phyloP scores from a whole-genome alignment of 129 eudicot species.

The Flaveria bidentis region DNA sequence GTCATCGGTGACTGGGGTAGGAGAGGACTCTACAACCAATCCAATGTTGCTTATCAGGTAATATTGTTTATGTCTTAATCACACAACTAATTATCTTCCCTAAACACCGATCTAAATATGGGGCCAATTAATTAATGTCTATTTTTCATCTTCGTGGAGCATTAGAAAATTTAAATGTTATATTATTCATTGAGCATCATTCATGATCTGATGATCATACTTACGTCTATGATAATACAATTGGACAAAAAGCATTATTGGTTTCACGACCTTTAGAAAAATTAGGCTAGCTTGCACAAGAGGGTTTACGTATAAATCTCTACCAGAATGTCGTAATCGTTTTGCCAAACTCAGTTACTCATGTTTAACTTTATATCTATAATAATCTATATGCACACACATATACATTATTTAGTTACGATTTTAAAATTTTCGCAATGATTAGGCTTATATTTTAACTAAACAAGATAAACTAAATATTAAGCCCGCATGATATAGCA shows the following conservation, averaged over 20 bases:
- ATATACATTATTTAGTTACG: neutral
- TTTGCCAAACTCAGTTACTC: conserved; percentile 3
- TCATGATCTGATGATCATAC: neutral
- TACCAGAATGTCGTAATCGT: conserved; percentile 2
- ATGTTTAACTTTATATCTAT: no score
- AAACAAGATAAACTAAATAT: no score
- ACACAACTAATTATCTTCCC: neutral
- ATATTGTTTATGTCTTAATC: neutral
- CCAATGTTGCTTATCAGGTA: conserved; percentile 67
- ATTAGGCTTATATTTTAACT: no score
- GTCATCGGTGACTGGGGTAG: conserved; percentile 86
- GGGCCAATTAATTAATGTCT: no score
- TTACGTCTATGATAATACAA: neutral
- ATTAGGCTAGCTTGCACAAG: conserved; percentile 6
- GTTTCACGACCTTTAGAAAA: neutral
- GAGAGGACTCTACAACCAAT: conserved; percentile 59
- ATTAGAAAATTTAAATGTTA: no score
- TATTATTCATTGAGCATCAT: neutral
- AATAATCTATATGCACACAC: neutral
- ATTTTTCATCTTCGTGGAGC: neutral
- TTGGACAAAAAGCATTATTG: neutral
- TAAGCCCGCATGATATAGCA: no score
- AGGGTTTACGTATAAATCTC: conserved; percentile 25
- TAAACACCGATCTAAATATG: neutral
- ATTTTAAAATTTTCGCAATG: no score